Evolutionary conservation across 225 moss, liverwort and hornwort genomes (phyloP).

Genomic region (Pseudisothecium myosuroides): DNA sequence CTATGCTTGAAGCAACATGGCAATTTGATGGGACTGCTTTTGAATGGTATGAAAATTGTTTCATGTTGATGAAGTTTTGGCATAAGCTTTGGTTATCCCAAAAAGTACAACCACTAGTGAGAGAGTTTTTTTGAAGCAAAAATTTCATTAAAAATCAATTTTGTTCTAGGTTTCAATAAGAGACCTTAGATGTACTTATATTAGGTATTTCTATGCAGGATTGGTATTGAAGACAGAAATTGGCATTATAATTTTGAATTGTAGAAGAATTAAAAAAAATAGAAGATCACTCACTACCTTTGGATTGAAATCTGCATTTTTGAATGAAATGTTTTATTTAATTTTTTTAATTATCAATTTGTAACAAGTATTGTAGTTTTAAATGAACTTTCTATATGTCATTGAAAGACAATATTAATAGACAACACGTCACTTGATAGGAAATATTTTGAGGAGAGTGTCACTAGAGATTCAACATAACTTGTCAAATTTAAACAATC

Average conservation of each 20-base stretch:
- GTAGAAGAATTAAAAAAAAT: neutral
- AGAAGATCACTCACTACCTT: neutral
- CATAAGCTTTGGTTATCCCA: neutral
- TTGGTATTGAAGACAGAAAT: neutral
- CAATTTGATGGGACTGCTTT: neutral
- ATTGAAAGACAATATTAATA: neutral
- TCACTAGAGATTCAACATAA: neutral
- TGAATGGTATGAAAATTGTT: neutral
- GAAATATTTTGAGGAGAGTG: no score
- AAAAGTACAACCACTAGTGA: neutral
- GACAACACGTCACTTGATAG: rapidly evolving
- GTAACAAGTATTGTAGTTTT: neutral
- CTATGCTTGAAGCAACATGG: neutral
- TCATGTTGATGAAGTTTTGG: neutral
- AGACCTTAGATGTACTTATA: neutral
- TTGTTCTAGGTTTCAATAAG: rapidly evolving
- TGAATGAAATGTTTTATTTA: neutral
- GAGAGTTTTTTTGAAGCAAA: neutral
- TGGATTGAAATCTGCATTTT: neutral
- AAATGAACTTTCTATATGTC: neutral
- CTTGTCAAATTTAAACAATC: neutral
- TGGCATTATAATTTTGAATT: neutral
- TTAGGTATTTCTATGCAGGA: neutral
- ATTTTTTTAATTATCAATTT: neutral
- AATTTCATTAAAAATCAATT: neutral